A percentile compares a stretch with the other conserved stretches of the same genome.
phyloP scores from a whole-genome alignment of 2,329 filamentous ascomycete genomes.

The Coleophoma crateriformis region DNA sequence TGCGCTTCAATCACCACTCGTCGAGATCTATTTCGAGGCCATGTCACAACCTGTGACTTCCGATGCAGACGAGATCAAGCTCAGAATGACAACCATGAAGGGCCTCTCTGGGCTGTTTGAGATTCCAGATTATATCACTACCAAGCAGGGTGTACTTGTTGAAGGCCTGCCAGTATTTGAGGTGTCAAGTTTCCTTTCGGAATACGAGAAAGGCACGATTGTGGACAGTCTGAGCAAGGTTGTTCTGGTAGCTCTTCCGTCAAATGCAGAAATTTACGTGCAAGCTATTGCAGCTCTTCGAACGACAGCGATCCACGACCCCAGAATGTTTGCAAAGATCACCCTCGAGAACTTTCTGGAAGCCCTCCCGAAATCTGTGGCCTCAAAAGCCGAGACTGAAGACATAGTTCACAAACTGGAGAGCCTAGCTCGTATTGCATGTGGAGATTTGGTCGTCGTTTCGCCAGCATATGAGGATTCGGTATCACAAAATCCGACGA shows the following conservation, averaged over 20 bases:
- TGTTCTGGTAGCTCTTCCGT: conserved; percentile 3
- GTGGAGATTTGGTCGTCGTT: neutral
- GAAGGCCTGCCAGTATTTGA: neutral
- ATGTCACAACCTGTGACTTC: conserved; percentile 5
- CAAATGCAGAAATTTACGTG: conserved; percentile 10
- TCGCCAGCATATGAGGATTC: neutral
- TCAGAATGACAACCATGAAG: conserved; percentile 15
- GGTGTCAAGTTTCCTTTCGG: conserved; percentile 8
- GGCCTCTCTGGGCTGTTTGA: conserved; percentile 17
- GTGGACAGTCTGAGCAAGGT: conserved; percentile 18
- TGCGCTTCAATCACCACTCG: conserved; percentile 8
- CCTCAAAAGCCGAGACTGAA: conserved; percentile 5
- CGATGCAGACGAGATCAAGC: conserved; percentile 9
- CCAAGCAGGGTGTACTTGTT: neutral
- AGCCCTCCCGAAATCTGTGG: conserved; percentile 14
- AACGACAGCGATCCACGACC: conserved; percentile 15
- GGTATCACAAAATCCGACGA: neutral
- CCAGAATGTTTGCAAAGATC: conserved; percentile 14
- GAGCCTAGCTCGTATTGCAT: conserved; percentile 14
- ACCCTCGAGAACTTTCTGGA: conserved; percentile 18
- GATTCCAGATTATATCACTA: conserved; percentile 9
- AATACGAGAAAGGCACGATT: conserved; percentile 15
- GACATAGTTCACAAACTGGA: conserved; percentile 11
- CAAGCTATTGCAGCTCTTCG: conserved; percentile 16
- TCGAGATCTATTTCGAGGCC: conserved; percentile 17